phyloP scores from a whole-genome alignment of 805 yeast genomes.

The Saccharomycopsis sp. region DNA sequence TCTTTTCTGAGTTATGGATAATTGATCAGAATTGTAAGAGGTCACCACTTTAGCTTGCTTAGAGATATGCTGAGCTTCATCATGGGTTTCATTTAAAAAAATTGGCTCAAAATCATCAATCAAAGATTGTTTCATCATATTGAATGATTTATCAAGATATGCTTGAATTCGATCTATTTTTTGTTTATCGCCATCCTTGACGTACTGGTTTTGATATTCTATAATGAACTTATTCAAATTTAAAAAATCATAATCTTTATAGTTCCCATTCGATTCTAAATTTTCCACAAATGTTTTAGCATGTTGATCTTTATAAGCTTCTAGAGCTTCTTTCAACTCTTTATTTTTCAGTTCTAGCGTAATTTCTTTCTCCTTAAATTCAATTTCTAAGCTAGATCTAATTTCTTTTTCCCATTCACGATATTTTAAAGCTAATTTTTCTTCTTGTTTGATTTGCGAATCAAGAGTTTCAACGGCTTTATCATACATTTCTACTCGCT shows the following conservation, averaged over 20 bases:
- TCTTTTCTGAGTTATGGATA: conserved; percentile 1
- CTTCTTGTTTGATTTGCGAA: conserved; percentile 10
- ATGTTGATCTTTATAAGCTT: not conserved
- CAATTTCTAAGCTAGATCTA: conserved; percentile 1
- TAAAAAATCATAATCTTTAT: not conserved
- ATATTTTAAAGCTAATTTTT: not conserved
- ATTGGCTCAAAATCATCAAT: conserved; percentile 1
- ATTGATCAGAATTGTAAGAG: not conserved
- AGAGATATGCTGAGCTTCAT: too few relatives aligned
- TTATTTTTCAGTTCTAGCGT: too few relatives aligned
- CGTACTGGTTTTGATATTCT: not conserved
- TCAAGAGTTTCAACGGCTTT: conserved; percentile 15
- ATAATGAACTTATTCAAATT: not conserved
- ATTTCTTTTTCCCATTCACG: conserved; percentile 5
- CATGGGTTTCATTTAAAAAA: not conserved
- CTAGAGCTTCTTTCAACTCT: not conserved
- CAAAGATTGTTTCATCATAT: conserved; percentile 12
- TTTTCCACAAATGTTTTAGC: not conserved
- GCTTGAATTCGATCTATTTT: conserved; percentile 1
- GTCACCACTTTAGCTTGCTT: too few relatives aligned
- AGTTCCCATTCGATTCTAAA: not conserved
- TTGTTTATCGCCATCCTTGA: not conserved
- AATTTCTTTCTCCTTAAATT: not conserved
- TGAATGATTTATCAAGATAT: conserved; percentile 15
- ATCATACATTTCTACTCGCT: conserved; percentile 14